Base-by-base conservation (phyloP, 768 basidiomycete genomes). In the Suillus placidus region DNA sequence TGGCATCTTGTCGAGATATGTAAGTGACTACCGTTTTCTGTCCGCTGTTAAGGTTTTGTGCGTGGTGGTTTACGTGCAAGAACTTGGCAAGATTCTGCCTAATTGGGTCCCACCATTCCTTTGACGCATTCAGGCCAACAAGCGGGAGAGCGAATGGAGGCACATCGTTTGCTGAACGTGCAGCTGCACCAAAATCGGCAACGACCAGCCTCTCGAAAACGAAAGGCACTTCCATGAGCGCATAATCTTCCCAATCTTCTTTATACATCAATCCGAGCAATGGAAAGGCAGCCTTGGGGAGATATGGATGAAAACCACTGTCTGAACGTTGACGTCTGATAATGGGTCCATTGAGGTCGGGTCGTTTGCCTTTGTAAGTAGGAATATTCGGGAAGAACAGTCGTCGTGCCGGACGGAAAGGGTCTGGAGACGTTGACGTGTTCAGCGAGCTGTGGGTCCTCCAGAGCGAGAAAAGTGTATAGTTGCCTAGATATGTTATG, bases 191-290 rank as follows among this genome's bases (percentile, higher is more conserved):
- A 55, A 88, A 80, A 71, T 96, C 94, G 0, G 88, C 89, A 40
- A 97, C 78, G 38, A 97, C 86, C 14, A 92, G 80, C 13, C 93
- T 88, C 69, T 92, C 89, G 62, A 93, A 78, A 20, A 95, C 70
- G 73, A 88, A 94, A 0, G 94, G 91, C 20, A 87, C 82, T 23
- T 82, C 80, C 71, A 93, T 85, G 64, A 84, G 81, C 43, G 84
- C 82, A 69, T 89, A 88, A 76, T 96, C 94, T 56, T 84, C 81
- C 86, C 93, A 94, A 71, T 95, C 94, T 65, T 88, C 85, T 20
- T 80, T 65, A 74, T 88, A 94, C 79, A 91, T 84, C 61, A 89
- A 76, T 2, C 82, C 85, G 67, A 91, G 82, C 18, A 82, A 84
- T 0, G 93, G 91, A 71, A 92, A 91, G n/a, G 89, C 88, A 0